Percentiles rank a stretch among this genome's conserved stretches.
These are phyloP conservation scores for Metschnikowia sp. DNA, from an alignment of 805 yeast genomes.

Conservation along the genomic window DNA sequence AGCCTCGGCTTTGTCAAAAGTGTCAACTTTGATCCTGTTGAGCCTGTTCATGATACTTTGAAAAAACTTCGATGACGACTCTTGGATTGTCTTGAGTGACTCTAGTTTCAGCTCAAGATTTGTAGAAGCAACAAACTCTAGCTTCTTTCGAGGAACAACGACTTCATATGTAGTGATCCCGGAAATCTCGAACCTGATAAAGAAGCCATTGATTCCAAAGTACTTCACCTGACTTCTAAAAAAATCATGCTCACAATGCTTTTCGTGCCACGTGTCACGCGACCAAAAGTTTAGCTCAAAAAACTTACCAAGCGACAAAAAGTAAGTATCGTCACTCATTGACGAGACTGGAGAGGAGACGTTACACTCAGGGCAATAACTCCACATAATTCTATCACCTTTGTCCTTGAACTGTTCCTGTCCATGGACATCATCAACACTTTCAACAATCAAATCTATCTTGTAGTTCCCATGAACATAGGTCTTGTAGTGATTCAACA, in stretches of 20 bases:
- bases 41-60: constrained; percentile 68
- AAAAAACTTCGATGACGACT: constrained; percentile 60
- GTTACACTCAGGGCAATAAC: constrained; percentile 78
- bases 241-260: constrained; percentile 71
- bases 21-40: constrained; percentile 71
- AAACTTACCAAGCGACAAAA: constrained; percentile 89
- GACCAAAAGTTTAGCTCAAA: constrained; percentile 82
- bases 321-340: constrained; percentile 85
- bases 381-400: constrained; percentile 82
- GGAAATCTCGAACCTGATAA: constrained; percentile 75
- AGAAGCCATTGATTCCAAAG: constrained; percentile 76
- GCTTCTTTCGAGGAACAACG: constrained; percentile 66
- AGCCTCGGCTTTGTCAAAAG: constrained; percentile 65
- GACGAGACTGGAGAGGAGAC: constrained; percentile 72
- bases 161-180: constrained; percentile 75
- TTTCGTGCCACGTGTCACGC: constrained; percentile 34
- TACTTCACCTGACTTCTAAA: constrained; percentile 79
- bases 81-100: constrained; percentile 49
- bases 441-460: constrained; percentile 72
- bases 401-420: constrained; percentile 23
- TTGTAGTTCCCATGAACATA: constrained; percentile 88
- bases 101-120: constrained; percentile 69
- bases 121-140: constrained; percentile 69
- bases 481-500: constrained; percentile 74
- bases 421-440: constrained; percentile 24